Conservation (phyloP, 2,329 filamentous ascomycete genomes). For the Ophiocordyceps robertsii region DNA sequence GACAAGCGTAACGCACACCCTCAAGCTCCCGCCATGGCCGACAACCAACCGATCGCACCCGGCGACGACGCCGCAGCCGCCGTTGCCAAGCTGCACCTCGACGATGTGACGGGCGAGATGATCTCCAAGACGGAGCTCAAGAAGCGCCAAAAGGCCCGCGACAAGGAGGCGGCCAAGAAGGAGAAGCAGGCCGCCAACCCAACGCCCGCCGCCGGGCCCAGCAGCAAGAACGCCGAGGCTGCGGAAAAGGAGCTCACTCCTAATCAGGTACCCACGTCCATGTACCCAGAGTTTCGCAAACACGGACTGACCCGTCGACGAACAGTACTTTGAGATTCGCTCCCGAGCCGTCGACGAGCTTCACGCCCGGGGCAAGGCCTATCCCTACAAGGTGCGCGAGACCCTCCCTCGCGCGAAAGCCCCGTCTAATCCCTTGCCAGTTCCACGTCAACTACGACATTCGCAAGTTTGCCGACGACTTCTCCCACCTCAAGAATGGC, state of each 20-base stretch:
- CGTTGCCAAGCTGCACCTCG: constrained; percentile 65
- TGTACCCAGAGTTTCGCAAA: neutral
- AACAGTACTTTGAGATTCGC: constrained; percentile 82
- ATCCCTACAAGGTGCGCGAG: constrained; percentile 63
- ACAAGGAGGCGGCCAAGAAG: constrained; percentile 78
- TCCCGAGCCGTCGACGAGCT: constrained; percentile 54
- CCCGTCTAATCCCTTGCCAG: constrained; percentile 7
- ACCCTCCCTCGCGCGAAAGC: neutral
- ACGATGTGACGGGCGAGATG: constrained; percentile 86
- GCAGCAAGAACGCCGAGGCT: constrained; percentile 45
- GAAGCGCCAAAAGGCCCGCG: constrained; percentile 85
- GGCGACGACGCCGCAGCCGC: constrained; percentile 36
- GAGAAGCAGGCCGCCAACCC: constrained; percentile 68
- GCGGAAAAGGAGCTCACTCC: constrained; percentile 42
- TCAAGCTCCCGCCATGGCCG: constrained; percentile 13
- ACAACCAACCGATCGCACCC: constrained; percentile 16
- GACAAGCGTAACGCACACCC: neutral
- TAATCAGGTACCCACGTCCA: constrained; percentile 26
- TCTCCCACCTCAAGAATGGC: constrained; percentile 73
- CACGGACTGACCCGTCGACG: neutral
- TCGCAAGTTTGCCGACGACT: constrained; percentile 65
- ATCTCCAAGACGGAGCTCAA: constrained; percentile 81
- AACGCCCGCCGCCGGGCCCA: constrained; percentile 49
- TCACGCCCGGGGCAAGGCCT: constrained; percentile 33
- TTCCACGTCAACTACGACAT: constrained; percentile 80